A percentile compares a stretch with the other conserved stretches of the same genome.
phyloP scores from a whole-genome alignment of 495 filamentous ascomycete species.

The Pseudomonodictys pantanalensis region DNA sequence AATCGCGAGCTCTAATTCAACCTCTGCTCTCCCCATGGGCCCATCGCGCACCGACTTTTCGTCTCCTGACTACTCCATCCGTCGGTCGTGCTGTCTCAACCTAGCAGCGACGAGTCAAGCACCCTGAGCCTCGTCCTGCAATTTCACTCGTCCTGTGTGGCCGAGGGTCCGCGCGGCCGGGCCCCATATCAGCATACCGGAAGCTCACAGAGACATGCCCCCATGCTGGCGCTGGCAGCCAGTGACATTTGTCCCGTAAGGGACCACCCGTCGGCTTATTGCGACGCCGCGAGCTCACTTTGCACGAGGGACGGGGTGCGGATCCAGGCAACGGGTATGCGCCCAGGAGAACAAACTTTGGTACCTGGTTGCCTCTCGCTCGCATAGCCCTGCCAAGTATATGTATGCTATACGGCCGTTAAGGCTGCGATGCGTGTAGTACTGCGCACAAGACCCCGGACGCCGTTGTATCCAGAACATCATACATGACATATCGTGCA shows the following conservation, averaged over 20 bases:
- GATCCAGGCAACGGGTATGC: not conserved
- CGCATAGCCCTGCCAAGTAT: not conserved
- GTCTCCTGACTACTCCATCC: not conserved
- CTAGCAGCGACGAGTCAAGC: not conserved
- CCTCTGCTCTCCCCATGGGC: not conserved
- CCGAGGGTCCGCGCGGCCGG: not conserved
- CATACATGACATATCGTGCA: not conserved
- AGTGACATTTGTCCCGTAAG: not conserved
- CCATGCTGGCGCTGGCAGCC: not conserved
- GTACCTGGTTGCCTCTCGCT: not conserved
- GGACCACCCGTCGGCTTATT: not conserved
- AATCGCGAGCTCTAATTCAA: not conserved
- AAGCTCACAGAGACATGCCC: not conserved
- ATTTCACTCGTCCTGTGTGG: conserved; percentile 4
- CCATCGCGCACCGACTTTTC: not conserved
- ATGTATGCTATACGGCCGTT: not conserved
- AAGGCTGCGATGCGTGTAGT: not conserved
- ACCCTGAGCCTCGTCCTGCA: not conserved
- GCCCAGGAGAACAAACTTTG: not conserved
- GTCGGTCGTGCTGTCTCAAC: not conserved
- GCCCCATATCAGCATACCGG: not conserved
- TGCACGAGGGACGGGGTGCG: not conserved
- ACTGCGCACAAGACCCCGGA: not conserved
- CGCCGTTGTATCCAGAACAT: conserved; percentile 5
- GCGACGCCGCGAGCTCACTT: not conserved